These are phyloP conservation scores for Carallia pectinifolia DNA, from an alignment of 345 rosid species.

Conservation along the genomic window DNA sequence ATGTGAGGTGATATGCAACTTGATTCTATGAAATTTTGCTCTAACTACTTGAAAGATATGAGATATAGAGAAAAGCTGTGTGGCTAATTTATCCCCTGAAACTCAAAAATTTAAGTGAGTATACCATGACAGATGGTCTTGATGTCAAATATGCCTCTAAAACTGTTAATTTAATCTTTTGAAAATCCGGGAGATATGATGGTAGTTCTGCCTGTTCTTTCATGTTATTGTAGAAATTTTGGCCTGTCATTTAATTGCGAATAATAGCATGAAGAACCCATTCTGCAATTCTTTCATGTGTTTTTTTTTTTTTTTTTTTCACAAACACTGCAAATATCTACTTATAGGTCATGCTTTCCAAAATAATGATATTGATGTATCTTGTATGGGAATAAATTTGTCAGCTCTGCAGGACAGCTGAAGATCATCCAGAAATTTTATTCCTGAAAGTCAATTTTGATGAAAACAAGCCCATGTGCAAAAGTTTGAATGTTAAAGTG, in stretches of 20 bases:
- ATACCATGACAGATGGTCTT: background rate
- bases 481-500: slow-evolving; percentile 79
- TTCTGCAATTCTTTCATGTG: background rate
- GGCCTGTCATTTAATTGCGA: background rate
- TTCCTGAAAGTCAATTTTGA: slow-evolving; percentile 88
- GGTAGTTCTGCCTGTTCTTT: background rate
- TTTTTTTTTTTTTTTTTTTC: background rate
- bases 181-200: background rate
- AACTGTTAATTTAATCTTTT: background rate
- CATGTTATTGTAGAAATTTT: background rate
- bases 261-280: background rate
- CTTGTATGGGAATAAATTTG: slow-evolving; percentile 13
- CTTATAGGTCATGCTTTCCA: background rate
- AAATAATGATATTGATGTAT: slow-evolving; percentile 9
- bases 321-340: too few species aligned
- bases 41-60: too few species aligned
- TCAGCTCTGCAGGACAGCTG: slow-evolving; percentile 83
- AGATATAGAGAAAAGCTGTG: background rate
- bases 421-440: slow-evolving; percentile 69
- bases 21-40: too few species aligned
- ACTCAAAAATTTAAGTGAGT: background rate
- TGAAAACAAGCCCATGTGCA: slow-evolving; percentile 90
- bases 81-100: background rate
- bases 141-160: background rate
- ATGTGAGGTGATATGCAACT: too few species aligned